These are phyloP conservation scores for Neonectria punicea DNA, from an alignment of 2,329 filamentous ascomycete species.

Conservation along the genomic window DNA sequence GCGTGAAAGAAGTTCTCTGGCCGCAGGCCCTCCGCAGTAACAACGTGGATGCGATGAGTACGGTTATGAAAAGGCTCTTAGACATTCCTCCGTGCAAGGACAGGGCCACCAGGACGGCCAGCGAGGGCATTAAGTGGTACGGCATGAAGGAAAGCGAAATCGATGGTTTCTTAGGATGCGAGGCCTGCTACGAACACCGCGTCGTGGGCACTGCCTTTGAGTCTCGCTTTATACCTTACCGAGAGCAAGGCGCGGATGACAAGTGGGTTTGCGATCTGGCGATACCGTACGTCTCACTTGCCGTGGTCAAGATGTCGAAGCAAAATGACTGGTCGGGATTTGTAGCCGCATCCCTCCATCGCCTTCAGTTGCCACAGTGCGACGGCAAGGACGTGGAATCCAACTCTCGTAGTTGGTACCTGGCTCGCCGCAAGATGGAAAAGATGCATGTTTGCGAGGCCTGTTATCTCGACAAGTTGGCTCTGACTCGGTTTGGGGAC, in stretches of 20 bases:
- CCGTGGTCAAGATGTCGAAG: constrained; percentile 30
- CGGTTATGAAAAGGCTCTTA: constrained; percentile 44
- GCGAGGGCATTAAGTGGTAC: constrained; percentile 48
- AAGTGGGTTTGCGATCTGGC: constrained; percentile 49
- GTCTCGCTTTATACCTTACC: constrained; percentile 41
- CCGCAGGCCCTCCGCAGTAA: constrained; percentile 43
- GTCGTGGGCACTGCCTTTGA: constrained; percentile 45
- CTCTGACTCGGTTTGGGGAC: constrained; percentile 40
- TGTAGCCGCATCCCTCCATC: constrained; percentile 31
- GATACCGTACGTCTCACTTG: constrained; percentile 39
- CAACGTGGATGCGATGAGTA: constrained; percentile 37
- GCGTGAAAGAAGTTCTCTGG: constrained; percentile 49
- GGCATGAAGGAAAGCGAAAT: constrained; percentile 43
- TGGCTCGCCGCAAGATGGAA: constrained; percentile 37
- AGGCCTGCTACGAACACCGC: constrained; percentile 51
- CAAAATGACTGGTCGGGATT: constrained; percentile 47
- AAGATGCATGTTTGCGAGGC: constrained; percentile 47
- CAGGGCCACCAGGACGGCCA: constrained; percentile 22
- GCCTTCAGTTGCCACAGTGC: constrained; percentile 42
- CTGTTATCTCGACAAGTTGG: constrained; percentile 50
- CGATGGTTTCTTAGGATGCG: constrained; percentile 49
- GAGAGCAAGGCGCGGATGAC: constrained; percentile 39
- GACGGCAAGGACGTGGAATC: constrained; percentile 41
- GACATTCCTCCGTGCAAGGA: constrained; percentile 46
- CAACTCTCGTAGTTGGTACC: constrained; percentile 42